Evolutionary conservation across 306 rosid genomes (phyloP), one percentile per base, ranked within the genome.

Genomic region (Inga oerstediana): DNA sequence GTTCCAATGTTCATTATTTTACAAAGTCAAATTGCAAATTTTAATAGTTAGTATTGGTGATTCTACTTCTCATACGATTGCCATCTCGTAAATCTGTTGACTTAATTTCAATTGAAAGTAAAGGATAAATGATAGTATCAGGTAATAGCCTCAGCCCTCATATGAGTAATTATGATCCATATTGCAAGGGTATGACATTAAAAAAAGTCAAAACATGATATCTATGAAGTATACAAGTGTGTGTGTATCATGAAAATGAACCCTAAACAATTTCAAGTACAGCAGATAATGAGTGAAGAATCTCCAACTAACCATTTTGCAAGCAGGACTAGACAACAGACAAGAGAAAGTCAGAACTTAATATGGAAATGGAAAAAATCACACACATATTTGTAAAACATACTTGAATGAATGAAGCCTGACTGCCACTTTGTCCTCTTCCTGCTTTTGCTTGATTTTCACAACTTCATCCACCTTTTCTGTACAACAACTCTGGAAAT

Each of bases 251-350:
- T 54, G 24, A 78, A 78, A 84, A 77, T 54, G 81, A 61, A 86
- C 49, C 39, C 4, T 0, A 61, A 74, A 73, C 3, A 27, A 82
- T 15, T 72, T 49, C 48, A 12, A 46, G 24, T 61, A 66, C 39
- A 64, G 19, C 44, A 81, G 45, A 81, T 48, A 79, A 80, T 52
- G 58, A 80, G 37, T 66, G 37, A 73, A 78, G 84, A 85, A 64
- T 70, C 69, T 68, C 64, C 51, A 80, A 64, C 43, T 61, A 74
- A 93, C n/a, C n/a, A n/a, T n/a, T n/a, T n/a, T n/a, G n/a, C n/a
- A n/a, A n/a, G n/a, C n/a, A n/a, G n/a, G n/a, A n/a, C n/a, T n/a
- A n/a, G n/a, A n/a, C n/a, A n/a, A n/a, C n/a, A n/a, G n/a, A n/a
- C n/a, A n/a, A n/a, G n/a, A n/a, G n/a, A n/a, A n/a, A n/a, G n/a